Percentiles rank a stretch among this genome's conserved stretches.
Evolutionary conservation across 139 green algal genomes (phyloP).

Genomic region (Ettlia oleoabundans): DNA sequence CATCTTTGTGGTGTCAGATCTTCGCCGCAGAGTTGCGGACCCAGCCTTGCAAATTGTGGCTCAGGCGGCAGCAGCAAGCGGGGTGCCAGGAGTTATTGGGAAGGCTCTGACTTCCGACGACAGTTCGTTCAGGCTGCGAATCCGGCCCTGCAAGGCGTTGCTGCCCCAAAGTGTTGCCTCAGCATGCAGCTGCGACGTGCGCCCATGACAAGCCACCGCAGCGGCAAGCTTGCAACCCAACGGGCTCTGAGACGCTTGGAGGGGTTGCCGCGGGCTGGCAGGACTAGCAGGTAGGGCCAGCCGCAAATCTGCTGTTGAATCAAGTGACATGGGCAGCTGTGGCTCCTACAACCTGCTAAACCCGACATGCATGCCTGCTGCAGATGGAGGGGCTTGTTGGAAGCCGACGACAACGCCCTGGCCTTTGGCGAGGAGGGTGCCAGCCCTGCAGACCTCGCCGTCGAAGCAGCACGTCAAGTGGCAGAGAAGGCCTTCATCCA

Average conservation of each 20-base stretch:
- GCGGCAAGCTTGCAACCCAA: neutral
- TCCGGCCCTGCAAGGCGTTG: neutral
- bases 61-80: too few relatives aligned
- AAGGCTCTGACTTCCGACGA: too few relatives aligned
- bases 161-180: neutral
- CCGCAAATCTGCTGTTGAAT: neutral
- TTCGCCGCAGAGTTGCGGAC: too few relatives aligned
- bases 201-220: neutral
- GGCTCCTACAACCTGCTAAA: too few relatives aligned
- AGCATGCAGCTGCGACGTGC: neutral
- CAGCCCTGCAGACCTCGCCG: neutral
- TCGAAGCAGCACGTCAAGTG: constrained; percentile 4
- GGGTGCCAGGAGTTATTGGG: too few relatives aligned
- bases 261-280: neutral
- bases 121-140: neutral
- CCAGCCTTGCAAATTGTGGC: too few relatives aligned
- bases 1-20: too few relatives aligned
- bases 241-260: neutral
- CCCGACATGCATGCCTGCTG: too few relatives aligned
- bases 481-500: constrained; percentile 19
- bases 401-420: neutral
- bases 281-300: neutral
- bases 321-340: too few relatives aligned
- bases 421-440: neutral
- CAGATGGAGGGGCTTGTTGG: neutral